Evolutionary conservation across 768 basidiomycete genomes (phyloP), one percentile per base, ranked within the genome.

Genomic region (Rossbeevera mucosa): DNA sequence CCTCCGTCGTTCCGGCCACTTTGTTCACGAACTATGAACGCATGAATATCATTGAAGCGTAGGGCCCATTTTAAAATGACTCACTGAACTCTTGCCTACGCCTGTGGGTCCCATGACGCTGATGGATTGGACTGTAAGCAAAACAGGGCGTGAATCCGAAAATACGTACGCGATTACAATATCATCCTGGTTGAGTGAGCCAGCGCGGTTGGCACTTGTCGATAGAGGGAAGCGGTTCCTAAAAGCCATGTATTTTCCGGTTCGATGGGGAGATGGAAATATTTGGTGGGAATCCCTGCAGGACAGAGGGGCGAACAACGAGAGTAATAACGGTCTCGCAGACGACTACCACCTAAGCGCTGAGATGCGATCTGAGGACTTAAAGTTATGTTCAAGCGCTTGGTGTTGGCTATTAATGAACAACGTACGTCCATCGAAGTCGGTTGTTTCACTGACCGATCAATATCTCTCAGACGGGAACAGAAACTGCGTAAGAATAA

Each of bases 41-140:
- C 16, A n/a, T 52, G 20, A 36, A 26, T 20, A 16, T 12, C 13
- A 0, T 12, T 11, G 12, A 12, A 31, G 7, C 1, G 3, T 36
- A 16, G 18, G 18, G 3, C 48, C 5, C 22, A 8, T 16, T 7
- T 2, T 2, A 5, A 12, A 44, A 9, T n/a, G 14, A 58, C 60
- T 55, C 46, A 58, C 59, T 4, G 60, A 62, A 42, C 59, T 60
- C 36, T 61, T 60, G 1, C 59, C 59, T 4, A 31, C 36, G 3
- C 59, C 56, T 5, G 59, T 61, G 16, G 44, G 36, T 2, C 59
- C 59, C 59, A 60, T 60, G 13, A 60, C 50, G 16, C 59, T 60
- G 26, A 44, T 14, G 24, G 26, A 24, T 42, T 16, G 16, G 0
- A 5, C n/a, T 7, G 24, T 16, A 9, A 54, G 36, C 16, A 11